Evolutionary conservation across 768 basidiomycete genomes (phyloP).

Genomic region (Lactifluus pinguis): DNA sequence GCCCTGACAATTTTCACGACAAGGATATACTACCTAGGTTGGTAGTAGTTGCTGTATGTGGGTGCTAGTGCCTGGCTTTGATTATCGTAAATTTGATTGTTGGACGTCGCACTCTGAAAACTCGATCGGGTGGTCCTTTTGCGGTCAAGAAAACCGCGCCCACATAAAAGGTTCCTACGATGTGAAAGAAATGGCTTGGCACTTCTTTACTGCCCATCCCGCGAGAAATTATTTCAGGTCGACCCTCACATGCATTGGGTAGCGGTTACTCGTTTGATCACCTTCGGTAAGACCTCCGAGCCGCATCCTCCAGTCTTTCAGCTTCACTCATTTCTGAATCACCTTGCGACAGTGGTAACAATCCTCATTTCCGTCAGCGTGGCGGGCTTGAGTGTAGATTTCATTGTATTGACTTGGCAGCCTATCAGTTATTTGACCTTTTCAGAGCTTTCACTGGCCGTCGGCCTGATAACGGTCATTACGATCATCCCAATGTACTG

Average conservation of each 20-base stretch:
- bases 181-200: neutral
- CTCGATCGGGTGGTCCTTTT: neutral
- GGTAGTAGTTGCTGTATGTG: neutral
- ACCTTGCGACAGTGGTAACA: neutral
- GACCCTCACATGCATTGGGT: neutral
- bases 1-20: neutral
- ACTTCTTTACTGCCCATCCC: neutral
- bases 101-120: neutral
- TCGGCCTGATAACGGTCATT: conserved; percentile 23
- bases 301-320: neutral
- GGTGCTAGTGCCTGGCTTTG: neutral
- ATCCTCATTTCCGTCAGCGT: conserved; percentile 26
- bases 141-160: neutral
- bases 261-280: neutral
- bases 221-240: neutral
- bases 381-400: conserved; percentile 24
- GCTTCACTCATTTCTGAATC: neutral
- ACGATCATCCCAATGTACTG: conserved; percentile 26
- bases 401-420: conserved; percentile 21
- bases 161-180: neutral
- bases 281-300: neutral
- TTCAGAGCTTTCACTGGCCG: conserved; percentile 25
- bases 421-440: conserved; percentile 12
- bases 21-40: neutral
- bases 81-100: too few relatives aligned